Conservation (phyloP, 2,329 filamentous ascomycete genomes). For the Fusarium nelsonii region DNA sequence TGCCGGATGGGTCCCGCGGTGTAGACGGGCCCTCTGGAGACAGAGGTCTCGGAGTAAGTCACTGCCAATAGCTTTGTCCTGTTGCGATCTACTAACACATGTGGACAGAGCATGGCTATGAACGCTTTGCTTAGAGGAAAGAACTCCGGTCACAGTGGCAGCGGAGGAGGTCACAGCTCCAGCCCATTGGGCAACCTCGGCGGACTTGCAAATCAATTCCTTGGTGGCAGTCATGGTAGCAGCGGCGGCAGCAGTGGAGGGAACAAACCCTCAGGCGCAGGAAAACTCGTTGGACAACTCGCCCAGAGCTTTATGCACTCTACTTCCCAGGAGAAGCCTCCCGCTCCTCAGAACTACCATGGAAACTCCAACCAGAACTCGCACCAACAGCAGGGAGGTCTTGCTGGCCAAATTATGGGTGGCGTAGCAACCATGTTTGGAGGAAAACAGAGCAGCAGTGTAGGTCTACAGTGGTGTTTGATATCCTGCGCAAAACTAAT, state of each 20-base stretch:
- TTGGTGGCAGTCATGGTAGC: constrained; percentile 52
- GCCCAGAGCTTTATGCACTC: constrained; percentile 67
- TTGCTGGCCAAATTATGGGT: constrained; percentile 67
- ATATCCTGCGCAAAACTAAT: constrained; percentile 26
- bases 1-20: constrained; percentile 65
- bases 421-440: constrained; percentile 68
- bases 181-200: constrained; percentile 56
- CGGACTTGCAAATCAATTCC: constrained; percentile 62
- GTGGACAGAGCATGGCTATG: constrained; percentile 66
- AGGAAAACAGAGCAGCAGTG: constrained; percentile 56
- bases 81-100: constrained; percentile 24
- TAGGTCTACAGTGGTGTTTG: constrained; percentile 44
- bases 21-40: constrained; percentile 67
- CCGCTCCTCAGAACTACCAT: constrained; percentile 61
- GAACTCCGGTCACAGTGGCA: constrained; percentile 48
- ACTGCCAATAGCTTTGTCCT: constrained; percentile 7
- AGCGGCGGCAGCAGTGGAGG: constrained; percentile 50
- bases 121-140: constrained; percentile 69
- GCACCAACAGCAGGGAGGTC: constrained; percentile 56
- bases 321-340: constrained; percentile 59
- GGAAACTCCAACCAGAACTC: constrained; percentile 58
- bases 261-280: constrained; percentile 56
- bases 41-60: constrained; percentile 73
- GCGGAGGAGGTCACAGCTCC: constrained; percentile 51
- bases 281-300: constrained; percentile 70